Evolutionary conservation across 768 basidiomycete species (phyloP).

Genomic region (Boletales sp.): DNA sequence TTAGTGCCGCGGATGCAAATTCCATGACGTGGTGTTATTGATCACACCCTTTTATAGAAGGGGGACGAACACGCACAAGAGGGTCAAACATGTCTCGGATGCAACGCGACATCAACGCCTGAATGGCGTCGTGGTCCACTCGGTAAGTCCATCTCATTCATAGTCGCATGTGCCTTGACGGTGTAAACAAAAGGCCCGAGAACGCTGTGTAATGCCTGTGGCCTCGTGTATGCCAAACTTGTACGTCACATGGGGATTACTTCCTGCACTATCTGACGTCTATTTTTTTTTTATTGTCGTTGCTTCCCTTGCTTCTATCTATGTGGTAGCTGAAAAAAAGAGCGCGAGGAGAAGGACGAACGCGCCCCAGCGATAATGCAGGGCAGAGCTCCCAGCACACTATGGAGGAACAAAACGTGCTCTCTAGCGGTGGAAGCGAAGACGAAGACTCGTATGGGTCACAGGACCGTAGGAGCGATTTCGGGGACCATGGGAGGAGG

Average conservation of each 20-base stretch:
- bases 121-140: constrained; percentile 84
- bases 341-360: constrained; percentile 30
- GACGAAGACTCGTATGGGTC: constrained; percentile 33
- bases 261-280: constrained; percentile 19
- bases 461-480: constrained; percentile 33
- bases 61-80: constrained; percentile 47
- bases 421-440: constrained; percentile 32
- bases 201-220: constrained; percentile 83
- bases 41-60: constrained; percentile 29
- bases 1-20: constrained; percentile 23
- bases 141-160: constrained; percentile 46
- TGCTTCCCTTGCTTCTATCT: not conserved
- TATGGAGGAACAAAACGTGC: constrained; percentile 21
- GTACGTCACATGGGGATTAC: constrained; percentile 43
- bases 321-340: constrained; percentile 30
- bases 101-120: constrained; percentile 79
- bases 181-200: constrained; percentile 55
- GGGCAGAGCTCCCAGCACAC: constrained; percentile 30
- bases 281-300: constrained; percentile 1
- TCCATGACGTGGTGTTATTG: constrained; percentile 26
- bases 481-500: constrained; percentile 34
- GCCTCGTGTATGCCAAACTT: constrained; percentile 83
- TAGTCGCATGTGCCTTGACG: constrained; percentile 23
- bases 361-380: constrained; percentile 23
- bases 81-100: constrained; percentile 76